These are phyloP conservation scores for Nadsonia commutata DNA, from an alignment of 1,139 yeast species.

Conservation along the genomic window DNA sequence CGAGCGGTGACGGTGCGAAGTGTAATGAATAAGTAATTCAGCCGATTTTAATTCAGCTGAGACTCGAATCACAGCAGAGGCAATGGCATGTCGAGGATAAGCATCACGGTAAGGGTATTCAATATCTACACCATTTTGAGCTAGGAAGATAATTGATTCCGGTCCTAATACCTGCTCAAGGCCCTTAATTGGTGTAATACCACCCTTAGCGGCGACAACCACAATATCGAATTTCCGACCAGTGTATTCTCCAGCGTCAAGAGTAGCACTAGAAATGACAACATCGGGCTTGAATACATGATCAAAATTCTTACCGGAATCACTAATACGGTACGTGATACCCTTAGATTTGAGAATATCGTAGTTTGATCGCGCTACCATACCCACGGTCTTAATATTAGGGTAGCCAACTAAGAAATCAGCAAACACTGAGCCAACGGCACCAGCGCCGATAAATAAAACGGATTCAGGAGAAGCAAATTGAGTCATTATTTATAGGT, in stretches of 20 bases:
- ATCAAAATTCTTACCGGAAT: constrained; percentile 2
- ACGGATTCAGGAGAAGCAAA: no score
- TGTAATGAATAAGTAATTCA: constrained; percentile 26
- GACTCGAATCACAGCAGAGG: constrained; percentile 12
- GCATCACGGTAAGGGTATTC: constrained; percentile 12
- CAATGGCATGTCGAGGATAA: constrained; percentile 12
- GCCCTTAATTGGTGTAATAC: constrained; percentile 9
- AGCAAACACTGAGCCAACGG: constrained; percentile 13
- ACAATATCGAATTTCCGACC: constrained; percentile 13
- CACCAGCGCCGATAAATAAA: constrained; percentile 13
- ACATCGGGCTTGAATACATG: constrained; percentile 8
- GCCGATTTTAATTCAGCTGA: constrained; percentile 8
- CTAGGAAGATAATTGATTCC: constrained; percentile 10
- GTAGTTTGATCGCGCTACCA: constrained; percentile 14
- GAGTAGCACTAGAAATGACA: constrained; percentile 9
- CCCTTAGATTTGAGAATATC: constrained; percentile 9
- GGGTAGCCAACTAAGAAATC: constrained; percentile 5
- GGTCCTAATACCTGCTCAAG: constrained; percentile 10
- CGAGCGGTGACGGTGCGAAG: constrained; percentile 35
- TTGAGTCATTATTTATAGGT: no score
- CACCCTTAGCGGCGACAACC: constrained; percentile 13
- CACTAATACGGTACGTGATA: constrained; percentile 5
- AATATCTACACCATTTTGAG: constrained; percentile 16
- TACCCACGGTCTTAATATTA: constrained; percentile 7
- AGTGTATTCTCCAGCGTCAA: constrained; percentile 23